Evolutionary conservation across 805 yeast species (phyloP).

Genomic region (Metschnikowia henanensis): DNA sequence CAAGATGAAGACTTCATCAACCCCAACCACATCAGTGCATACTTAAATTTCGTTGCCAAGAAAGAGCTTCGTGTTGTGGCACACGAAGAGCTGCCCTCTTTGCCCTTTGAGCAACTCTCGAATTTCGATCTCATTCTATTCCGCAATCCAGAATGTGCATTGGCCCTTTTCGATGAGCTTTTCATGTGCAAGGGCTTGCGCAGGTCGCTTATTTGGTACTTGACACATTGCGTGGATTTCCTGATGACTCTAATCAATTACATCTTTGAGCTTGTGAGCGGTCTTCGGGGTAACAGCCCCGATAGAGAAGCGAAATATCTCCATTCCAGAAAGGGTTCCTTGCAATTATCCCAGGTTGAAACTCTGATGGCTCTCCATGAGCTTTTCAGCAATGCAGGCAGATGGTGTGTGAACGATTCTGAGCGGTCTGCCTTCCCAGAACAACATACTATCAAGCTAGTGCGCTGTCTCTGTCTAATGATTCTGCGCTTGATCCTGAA

Average conservation of each 20-base stretch:
- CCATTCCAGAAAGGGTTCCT: constrained; percentile 58
- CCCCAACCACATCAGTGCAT: constrained; percentile 52
- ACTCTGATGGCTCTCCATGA: constrained; percentile 68
- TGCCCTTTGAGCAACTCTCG: constrained; percentile 33
- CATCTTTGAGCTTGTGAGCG: constrained; percentile 58
- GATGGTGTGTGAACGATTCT: constrained; percentile 33
- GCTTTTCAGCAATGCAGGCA: constrained; percentile 52
- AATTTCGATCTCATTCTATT: constrained; percentile 53
- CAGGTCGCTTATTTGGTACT: constrained; percentile 62
- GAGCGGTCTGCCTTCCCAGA: constrained; percentile 10
- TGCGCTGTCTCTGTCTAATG: constrained; percentile 64
- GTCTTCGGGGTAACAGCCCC: constrained; percentile 48
- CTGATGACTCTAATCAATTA: constrained; percentile 59
- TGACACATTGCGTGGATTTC: constrained; percentile 57
- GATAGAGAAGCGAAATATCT: constrained; percentile 25
- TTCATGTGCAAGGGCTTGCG: constrained; percentile 67
- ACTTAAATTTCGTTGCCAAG: constrained; percentile 38
- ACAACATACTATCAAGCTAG: constrained; percentile 36
- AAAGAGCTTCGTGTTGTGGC: constrained; percentile 25
- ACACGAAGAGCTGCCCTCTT: constrained; percentile 27
- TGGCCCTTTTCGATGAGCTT: constrained; percentile 65
- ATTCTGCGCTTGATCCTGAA: constrained; percentile 49
- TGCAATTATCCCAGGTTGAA: constrained; percentile 59
- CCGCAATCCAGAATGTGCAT: constrained; percentile 52
- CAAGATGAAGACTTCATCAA: constrained; percentile 28